Conservation (phyloP, 2,329 filamentous ascomycete genomes). For the Colletotrichum cereale region DNA sequence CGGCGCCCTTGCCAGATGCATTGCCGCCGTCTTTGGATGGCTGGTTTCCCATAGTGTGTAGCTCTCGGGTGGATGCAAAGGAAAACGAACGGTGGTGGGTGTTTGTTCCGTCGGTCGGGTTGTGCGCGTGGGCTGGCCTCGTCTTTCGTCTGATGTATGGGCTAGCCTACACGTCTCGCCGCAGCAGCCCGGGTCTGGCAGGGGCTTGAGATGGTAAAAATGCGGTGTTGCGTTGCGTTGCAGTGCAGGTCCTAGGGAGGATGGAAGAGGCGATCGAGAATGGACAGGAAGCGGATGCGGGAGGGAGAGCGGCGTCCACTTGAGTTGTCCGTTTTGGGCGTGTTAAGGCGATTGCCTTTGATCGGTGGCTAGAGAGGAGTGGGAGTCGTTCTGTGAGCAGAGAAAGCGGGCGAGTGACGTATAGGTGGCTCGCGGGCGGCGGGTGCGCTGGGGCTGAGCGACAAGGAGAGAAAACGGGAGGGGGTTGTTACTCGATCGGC, state of each 20-base stretch:
- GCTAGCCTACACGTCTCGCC: slow-evolving; percentile 43
- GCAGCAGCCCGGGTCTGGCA: slow-evolving; percentile 35
- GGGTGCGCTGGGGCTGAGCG: slow-evolving; percentile 17
- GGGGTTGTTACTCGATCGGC: neutral
- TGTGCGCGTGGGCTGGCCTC: slow-evolving; percentile 33
- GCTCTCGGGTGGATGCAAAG: slow-evolving; percentile 16
- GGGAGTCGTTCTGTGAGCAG: slow-evolving; percentile 43
- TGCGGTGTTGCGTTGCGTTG: slow-evolving; percentile 16
- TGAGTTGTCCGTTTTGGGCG: slow-evolving; percentile 64
- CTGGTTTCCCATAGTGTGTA: slow-evolving; percentile 78
- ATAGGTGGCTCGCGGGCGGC: slow-evolving; percentile 37
- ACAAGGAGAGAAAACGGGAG: slow-evolving; percentile 6
- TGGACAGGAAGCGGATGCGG: slow-evolving; percentile 60
- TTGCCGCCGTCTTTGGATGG: slow-evolving; percentile 71
- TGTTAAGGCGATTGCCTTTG: slow-evolving; percentile 49
- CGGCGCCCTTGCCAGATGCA: slow-evolving; percentile 61
- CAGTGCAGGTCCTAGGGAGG: slow-evolving; percentile 58
- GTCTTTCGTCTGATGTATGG: slow-evolving; percentile 44
- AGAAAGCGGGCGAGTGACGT: slow-evolving; percentile 34
- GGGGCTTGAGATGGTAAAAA: slow-evolving; percentile 19
- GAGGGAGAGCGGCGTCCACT: slow-evolving; percentile 59
- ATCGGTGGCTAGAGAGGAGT: slow-evolving; percentile 37
- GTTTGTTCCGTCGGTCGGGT: slow-evolving; percentile 31
- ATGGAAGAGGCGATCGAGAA: slow-evolving; percentile 64
- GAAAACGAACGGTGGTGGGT: slow-evolving; percentile 15